A percentile compares a stretch with the other conserved stretches of the same genome.
Evolutionary conservation across 2,329 filamentous ascomycete species (phyloP).

Genomic region (Calonectria pteridis): DNA sequence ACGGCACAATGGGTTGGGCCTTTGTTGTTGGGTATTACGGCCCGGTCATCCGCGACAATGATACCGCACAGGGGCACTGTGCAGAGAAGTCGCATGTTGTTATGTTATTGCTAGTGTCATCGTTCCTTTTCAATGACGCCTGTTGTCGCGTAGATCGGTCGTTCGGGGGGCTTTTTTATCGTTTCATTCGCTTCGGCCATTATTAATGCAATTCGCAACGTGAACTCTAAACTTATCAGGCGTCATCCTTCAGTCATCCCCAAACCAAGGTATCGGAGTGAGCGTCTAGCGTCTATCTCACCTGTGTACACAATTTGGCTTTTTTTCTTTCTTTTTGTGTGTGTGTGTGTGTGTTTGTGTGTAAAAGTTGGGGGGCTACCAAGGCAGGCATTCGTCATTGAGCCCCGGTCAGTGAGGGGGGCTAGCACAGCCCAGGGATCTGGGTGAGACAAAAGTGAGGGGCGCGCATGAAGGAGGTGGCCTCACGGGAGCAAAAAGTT

Average conservation of each 20-base stretch:
- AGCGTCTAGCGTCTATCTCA: background rate
- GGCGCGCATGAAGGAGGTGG: background rate
- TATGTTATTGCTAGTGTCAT: no score
- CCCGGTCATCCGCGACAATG: background rate
- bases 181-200: background rate
- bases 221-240: background rate
- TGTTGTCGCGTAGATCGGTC: background rate
- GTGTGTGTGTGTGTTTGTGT: no score
- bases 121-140: background rate
- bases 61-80: background rate
- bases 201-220: background rate
- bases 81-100: background rate
- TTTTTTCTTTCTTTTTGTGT: no score
- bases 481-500: background rate
- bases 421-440: background rate
- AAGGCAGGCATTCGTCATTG: background rate
- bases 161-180: background rate
- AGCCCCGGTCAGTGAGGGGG: background rate
- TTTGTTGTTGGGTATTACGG: background rate
- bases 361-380: background rate
- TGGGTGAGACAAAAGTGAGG: background rate
- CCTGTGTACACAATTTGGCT: background rate
- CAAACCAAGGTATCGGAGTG: background rate
- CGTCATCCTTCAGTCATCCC: background rate
- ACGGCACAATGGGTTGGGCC: background rate